Evolutionary conservation across 2,329 filamentous ascomycete genomes (phyloP).

Genomic region (Arthrobotrys sphaeroides): DNA sequence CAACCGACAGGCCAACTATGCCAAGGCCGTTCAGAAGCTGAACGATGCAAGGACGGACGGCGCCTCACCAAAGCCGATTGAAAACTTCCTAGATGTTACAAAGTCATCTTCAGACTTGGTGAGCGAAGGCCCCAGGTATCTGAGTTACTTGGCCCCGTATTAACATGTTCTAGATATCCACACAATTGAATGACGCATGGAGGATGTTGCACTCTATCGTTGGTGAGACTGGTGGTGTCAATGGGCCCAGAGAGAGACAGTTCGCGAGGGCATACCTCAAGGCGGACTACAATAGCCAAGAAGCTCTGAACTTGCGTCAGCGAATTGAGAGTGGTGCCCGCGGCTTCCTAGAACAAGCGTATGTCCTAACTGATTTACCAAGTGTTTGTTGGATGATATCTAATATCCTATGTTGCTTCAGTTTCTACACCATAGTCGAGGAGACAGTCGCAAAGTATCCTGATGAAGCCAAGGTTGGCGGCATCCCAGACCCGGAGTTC

Average conservation of each 20-base stretch:
- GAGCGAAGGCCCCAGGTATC: not conserved
- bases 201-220: constrained; percentile 56
- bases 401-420: constrained; percentile 40
- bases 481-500: constrained; percentile 84
- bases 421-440: constrained; percentile 80
- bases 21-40: constrained; percentile 55
- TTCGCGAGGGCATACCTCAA: constrained; percentile 56
- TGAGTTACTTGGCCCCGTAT: not conserved
- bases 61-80: constrained; percentile 54
- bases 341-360: constrained; percentile 57
- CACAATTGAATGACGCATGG: constrained; percentile 58
- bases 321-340: constrained; percentile 56
- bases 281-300: constrained; percentile 55
- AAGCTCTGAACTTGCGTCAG: constrained; percentile 56
- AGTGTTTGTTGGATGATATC: not conserved
- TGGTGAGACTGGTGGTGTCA: constrained; percentile 55
- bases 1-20: constrained; percentile 56
- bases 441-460: constrained; percentile 81
- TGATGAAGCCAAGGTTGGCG: constrained; percentile 86
- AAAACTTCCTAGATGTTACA: constrained; percentile 57
- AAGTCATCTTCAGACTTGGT: constrained; percentile 57
- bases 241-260: constrained; percentile 55
- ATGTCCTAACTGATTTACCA: constrained; percentile 56
- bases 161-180: constrained; percentile 55
- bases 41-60: constrained; percentile 56